Evolutionary conservation across 1,284 basidiomycete species (phyloP).

Genomic region (Cystobasidiaceae sp.): DNA sequence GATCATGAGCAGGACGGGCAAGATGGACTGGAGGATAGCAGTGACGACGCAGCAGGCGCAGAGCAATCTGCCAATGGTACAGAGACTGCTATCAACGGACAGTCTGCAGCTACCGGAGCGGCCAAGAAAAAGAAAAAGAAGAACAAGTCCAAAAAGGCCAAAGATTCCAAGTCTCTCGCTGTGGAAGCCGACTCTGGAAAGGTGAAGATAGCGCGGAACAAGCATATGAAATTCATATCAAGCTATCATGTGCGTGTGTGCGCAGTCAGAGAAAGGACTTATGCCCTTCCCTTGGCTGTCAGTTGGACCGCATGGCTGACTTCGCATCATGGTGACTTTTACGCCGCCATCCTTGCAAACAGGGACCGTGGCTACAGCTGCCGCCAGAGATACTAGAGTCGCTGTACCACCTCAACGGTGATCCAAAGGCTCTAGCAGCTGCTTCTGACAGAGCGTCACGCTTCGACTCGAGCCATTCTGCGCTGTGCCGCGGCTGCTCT

Average conservation of each 20-base stretch:
- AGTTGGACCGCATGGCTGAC: not conserved
- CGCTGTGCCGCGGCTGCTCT: conserved; percentile 1
- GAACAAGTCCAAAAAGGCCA: not conserved
- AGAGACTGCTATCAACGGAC: not conserved
- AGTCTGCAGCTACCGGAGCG: not conserved
- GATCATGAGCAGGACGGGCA: not conserved
- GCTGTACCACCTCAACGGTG: conserved; percentile 9
- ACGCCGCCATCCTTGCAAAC: not conserved
- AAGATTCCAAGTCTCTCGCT: not conserved
- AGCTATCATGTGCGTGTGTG: conserved; percentile 21
- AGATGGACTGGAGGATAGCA: not conserved
- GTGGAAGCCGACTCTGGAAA: conserved; percentile 2
- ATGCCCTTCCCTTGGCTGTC: not conserved
- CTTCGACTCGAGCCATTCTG: not conserved
- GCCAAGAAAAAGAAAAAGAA: conserved; percentile 32
- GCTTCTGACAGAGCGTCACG: conserved; percentile 15
- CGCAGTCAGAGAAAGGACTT: not conserved
- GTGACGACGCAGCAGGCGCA: not conserved
- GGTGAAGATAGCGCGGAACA: conserved; percentile 34
- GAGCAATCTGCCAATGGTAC: not conserved
- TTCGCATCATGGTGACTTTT: not conserved
- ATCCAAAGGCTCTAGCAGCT: conserved; percentile 18
- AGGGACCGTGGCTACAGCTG: conserved; percentile 29
- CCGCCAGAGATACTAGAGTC: conserved; percentile 11
- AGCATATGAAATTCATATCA: conserved; percentile 33